Evolutionary conservation across 2,329 filamentous ascomycete species (phyloP), one percentile per base, ranked within the genome.

Genomic region (Monosporascus ibericus): DNA sequence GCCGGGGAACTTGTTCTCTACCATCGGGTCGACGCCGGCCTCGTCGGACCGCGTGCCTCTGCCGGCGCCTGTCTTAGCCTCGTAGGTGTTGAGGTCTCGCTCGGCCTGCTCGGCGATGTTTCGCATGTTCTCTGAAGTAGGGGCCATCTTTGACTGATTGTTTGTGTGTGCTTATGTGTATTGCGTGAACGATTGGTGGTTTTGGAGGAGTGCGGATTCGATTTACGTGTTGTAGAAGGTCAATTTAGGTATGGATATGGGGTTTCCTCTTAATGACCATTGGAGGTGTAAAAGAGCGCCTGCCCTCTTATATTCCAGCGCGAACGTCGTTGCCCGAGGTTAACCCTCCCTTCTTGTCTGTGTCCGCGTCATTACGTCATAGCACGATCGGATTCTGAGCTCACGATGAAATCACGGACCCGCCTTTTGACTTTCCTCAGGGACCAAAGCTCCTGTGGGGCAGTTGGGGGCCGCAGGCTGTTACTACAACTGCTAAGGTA

Each of bases 61-160:
- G 47, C 68, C 68, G 8, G 64, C 64, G 50, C 76, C 75, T 2
- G 74, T 76, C 65, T 77, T 78, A 58, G 74, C 63, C 57, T 75
- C 69, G 60, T 76, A 74, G 14, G 67, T 72, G 68, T 77, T 77
- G 51, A 78, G 68, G 58, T 78, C 74, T 49, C 62, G 63, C 68
- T 79, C 74, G 44, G 76, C 74, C 59, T 75, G 62, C 36, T 70
- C 64, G 52, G 75, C 70, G 51, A 78, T 73, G 50, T 72, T 60
- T 55, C 71, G 69, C 52, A 74, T 70, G 53, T 72, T 66, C 30
- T 72, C 64, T 2, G 49, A 44, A 30, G 60, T 63, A 52, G 58
- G 59, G 53, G 59, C 59, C 66, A 69, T 70, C 14, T 54, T 44
- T 30, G 9, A 30, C 9, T 30, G 9, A 11, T 11, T 30, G 27